Evolutionary conservation across 345 rosid genomes (phyloP).

Genomic region (Hevea brasiliensis): DNA sequence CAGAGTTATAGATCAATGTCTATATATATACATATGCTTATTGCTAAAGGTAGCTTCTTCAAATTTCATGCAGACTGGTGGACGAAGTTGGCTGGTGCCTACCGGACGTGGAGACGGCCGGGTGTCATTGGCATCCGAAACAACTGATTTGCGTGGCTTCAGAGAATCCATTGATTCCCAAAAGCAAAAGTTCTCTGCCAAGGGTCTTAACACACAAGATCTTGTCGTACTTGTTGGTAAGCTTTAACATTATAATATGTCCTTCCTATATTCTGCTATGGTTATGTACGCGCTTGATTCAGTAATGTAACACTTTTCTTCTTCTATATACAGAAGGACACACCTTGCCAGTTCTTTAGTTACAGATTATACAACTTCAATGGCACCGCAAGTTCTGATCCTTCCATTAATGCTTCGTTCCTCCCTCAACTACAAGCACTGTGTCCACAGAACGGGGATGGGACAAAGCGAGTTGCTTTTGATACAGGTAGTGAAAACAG

Average conservation of each 20-base stretch:
- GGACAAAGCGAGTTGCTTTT: constrained; percentile 33
- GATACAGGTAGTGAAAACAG: constrained; percentile 45
- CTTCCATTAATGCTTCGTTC: constrained; percentile 42
- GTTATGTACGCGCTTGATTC: too few species aligned
- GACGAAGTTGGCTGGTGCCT: constrained; percentile 60
- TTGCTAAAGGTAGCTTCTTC: neutral
- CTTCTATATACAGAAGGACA: constrained; percentile 43
- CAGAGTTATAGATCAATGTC: too few species aligned
- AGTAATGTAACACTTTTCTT: too few species aligned
- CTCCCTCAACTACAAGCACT: constrained; percentile 44
- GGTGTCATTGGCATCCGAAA: constrained; percentile 34
- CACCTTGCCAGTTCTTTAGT: constrained; percentile 50
- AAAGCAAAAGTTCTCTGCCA: constrained; percentile 23
- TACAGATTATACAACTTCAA: constrained; percentile 45
- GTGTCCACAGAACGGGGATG: constrained; percentile 51
- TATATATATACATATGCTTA: too few species aligned
- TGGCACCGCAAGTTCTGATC: constrained; percentile 31
- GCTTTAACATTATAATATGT: neutral
- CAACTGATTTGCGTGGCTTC: constrained; percentile 26
- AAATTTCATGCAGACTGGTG: constrained; percentile 51
- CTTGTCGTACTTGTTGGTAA: constrained; percentile 46
- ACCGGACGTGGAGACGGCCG: constrained; percentile 44
- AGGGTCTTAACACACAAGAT: constrained; percentile 33
- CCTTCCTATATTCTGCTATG: too few species aligned
- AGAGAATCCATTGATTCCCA: constrained; percentile 29